A percentile compares a stretch with the other conserved stretches of the same genome.
Conservation (phyloP, 768 basidiomycete genomes). For the Hortiboletus flavorubellus region DNA sequence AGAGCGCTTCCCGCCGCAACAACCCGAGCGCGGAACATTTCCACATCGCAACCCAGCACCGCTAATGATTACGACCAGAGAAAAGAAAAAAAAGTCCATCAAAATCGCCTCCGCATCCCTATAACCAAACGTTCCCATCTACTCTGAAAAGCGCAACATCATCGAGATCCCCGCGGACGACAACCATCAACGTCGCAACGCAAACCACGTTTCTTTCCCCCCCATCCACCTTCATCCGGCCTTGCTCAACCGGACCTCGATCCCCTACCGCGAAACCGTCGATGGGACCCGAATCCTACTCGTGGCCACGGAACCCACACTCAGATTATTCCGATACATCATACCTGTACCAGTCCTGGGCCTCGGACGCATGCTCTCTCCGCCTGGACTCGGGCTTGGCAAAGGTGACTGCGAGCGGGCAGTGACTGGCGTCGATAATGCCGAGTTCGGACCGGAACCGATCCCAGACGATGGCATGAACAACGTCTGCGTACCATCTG, state of each 20-base stretch:
- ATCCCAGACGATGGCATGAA: background rate
- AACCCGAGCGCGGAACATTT: background rate
- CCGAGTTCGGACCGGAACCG: slow-evolving; percentile 9
- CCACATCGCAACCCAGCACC: background rate
- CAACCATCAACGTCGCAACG: slow-evolving; percentile 7
- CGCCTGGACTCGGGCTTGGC: slow-evolving; percentile 10
- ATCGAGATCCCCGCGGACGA: slow-evolving; percentile 7
- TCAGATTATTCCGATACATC: slow-evolving; percentile 47
- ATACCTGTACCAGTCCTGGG: slow-evolving; percentile 71
- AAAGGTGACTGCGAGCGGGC: slow-evolving; percentile 21
- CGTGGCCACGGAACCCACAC: slow-evolving; percentile 24
- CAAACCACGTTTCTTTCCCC: background rate
- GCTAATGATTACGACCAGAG: background rate
- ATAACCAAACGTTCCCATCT: slow-evolving; percentile 8
- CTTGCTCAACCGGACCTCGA: background rate
- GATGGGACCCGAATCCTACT: slow-evolving; percentile 39
- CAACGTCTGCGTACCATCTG: slow-evolving; percentile 23
- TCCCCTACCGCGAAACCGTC: slow-evolving; percentile 13
- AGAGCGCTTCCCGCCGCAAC: background rate
- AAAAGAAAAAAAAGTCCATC: slow-evolving; percentile 6
- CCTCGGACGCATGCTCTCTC: slow-evolving; percentile 37
- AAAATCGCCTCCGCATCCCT: slow-evolving; percentile 3
- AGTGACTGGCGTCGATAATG: slow-evolving; percentile 8
- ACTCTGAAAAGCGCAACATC: slow-evolving; percentile 1
- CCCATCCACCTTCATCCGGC: slow-evolving; percentile 1